A percentile compares a stretch with the other conserved stretches of the same genome.
These are phyloP conservation scores for Plasmopara halstedii DNA, from an alignment of 352 stramenopile genomes.

Conservation along the genomic window DNA sequence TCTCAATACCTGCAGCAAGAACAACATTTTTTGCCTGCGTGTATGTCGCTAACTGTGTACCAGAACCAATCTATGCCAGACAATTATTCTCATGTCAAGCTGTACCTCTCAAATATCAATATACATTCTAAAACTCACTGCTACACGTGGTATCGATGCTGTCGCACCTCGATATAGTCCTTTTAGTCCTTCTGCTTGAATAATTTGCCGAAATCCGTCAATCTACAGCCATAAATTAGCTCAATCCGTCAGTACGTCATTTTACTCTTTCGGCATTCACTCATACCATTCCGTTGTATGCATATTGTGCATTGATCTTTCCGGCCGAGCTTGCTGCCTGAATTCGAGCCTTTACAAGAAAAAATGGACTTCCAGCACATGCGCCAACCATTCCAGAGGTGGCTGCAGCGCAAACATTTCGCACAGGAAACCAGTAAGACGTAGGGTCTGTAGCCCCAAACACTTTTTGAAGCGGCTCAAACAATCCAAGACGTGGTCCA, in stretches of 20 bases:
- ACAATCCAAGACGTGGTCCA: constrained; percentile 62
- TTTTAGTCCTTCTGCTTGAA: constrained; percentile 55
- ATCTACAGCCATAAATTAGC: constrained; percentile 28
- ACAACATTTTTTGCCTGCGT: constrained; percentile 79
- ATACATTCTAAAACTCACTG: constrained; percentile 30
- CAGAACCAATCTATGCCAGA: constrained; percentile 61
- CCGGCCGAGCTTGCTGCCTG: constrained; percentile 66
- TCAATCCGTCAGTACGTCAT: constrained; percentile 1
- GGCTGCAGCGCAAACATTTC: constrained; percentile 65
- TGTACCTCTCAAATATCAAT: not conserved
- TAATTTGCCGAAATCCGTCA: constrained; percentile 72
- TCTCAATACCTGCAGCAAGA: constrained; percentile 60
- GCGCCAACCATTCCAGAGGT: constrained; percentile 75
- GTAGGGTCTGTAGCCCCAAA: constrained; percentile 77
- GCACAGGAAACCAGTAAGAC: constrained; percentile 58
- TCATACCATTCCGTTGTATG: constrained; percentile 75
- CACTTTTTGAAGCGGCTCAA: constrained; percentile 70
- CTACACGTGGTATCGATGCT: constrained; percentile 68
- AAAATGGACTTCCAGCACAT: constrained; percentile 75
- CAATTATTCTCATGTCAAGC: constrained; percentile 1
- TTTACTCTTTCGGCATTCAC: not conserved
- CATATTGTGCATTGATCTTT: constrained; percentile 78
- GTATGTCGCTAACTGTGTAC: constrained; percentile 78
- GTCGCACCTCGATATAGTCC: constrained; percentile 71
- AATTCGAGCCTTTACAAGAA: constrained; percentile 79